Conservation (phyloP, 148 eudicot species). For the Nyssa sinensis region DNA sequence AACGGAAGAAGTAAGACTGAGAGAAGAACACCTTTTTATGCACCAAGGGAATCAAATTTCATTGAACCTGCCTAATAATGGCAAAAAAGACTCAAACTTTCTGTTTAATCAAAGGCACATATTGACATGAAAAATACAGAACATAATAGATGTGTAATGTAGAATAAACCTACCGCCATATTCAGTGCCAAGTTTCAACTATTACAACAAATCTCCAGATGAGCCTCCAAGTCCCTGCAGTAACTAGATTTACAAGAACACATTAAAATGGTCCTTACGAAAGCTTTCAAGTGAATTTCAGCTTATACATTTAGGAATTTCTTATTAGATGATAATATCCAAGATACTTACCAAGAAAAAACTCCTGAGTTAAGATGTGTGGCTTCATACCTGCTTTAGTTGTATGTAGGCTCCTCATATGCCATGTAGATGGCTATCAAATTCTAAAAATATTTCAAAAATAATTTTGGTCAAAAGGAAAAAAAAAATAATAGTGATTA, state of each 20-base stretch:
- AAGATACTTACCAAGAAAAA: not conserved
- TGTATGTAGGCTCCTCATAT: not conserved
- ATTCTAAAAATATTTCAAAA: not conserved
- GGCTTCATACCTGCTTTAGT: not conserved
- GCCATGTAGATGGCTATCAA: not conserved
- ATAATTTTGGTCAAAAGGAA: not conserved
- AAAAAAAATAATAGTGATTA: not conserved
- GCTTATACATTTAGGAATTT: not conserved
- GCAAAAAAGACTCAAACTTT: too few species aligned
- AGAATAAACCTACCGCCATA: slow-evolving; percentile 8
- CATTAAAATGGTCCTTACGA: not conserved
- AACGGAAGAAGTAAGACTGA: too few species aligned
- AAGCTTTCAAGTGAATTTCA: not conserved
- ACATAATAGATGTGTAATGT: not conserved
- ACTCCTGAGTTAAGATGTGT: not conserved
- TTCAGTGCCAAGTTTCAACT: not conserved
- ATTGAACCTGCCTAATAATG: too few species aligned
- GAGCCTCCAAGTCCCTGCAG: not conserved
- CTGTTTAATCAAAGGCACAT: too few species aligned
- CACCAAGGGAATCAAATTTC: too few species aligned
- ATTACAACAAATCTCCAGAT: not conserved
- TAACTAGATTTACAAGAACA: not conserved
- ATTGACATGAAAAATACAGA: too few species aligned
- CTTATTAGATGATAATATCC: not conserved
- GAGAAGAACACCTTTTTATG: too few species aligned